phyloP scores from a whole-genome alignment of 2,329 filamentous ascomycete species.

The Monascus ruber region DNA sequence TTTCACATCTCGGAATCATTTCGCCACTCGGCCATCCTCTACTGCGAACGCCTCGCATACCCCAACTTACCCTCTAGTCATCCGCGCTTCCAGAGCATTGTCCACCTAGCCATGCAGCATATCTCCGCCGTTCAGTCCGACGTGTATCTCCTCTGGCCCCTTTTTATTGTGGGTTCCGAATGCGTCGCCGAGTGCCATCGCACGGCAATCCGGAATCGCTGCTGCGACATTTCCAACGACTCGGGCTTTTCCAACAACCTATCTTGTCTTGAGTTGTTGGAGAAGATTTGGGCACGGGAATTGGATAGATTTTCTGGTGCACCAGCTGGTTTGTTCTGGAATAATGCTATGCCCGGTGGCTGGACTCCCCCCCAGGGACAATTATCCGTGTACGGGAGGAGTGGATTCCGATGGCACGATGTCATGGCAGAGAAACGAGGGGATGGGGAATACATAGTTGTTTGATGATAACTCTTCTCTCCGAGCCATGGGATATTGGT shows the following conservation, averaged over 20 bases:
- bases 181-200: slow-evolving; percentile 74
- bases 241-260: slow-evolving; percentile 92
- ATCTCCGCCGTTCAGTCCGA: slow-evolving; percentile 69
- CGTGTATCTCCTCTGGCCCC: slow-evolving; percentile 86
- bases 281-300: slow-evolving; percentile 61
- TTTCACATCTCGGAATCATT: slow-evolving; percentile 80
- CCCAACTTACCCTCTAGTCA: slow-evolving; percentile 62
- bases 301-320: slow-evolving; percentile 4
- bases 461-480: not conserved
- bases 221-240: slow-evolving; percentile 73
- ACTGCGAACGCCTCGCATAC: slow-evolving; percentile 75
- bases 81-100: slow-evolving; percentile 70
- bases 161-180: slow-evolving; percentile 83
- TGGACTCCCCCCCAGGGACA: not conserved
- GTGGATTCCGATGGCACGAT: not conserved
- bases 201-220: slow-evolving; percentile 65
- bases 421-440: not conserved
- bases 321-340: no score
- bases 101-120: slow-evolving; percentile 72
- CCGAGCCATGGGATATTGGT: no score
- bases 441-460: not conserved
- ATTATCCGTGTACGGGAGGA: not conserved
- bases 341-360: no score
- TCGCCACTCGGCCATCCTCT: slow-evolving; percentile 77
- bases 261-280: slow-evolving; percentile 70